A percentile compares a stretch with the other conserved stretches of the same genome.
These are phyloP conservation scores for Aspergillus floridensis DNA, from an alignment of 2,329 filamentous ascomycete genomes.

Conservation along the genomic window DNA sequence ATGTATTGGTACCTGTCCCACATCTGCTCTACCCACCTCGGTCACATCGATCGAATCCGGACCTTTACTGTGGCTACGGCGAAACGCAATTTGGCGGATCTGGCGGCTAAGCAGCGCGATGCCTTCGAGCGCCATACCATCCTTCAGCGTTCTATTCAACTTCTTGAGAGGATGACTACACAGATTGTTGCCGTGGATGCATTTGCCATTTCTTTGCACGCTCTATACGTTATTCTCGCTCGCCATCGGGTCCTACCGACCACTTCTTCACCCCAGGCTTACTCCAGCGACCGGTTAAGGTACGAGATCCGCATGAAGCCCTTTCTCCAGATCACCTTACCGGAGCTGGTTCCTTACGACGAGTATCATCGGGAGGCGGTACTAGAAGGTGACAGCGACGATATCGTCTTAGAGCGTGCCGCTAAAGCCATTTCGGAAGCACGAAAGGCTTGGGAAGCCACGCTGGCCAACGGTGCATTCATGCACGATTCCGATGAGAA, in stretches of 20 bases:
- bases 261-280: conserved; percentile 56
- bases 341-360: conserved; percentile 63
- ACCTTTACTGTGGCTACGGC: conserved; percentile 54
- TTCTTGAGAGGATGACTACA: conserved; percentile 60
- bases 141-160: conserved; percentile 45
- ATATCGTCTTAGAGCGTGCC: conserved; percentile 40
- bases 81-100: conserved; percentile 24
- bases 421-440: conserved; percentile 40
- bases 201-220: conserved; percentile 51
- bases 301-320: conserved; percentile 87
- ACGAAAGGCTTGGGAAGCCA: conserved; percentile 44
- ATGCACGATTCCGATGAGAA: conserved; percentile 16
- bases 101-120: conserved; percentile 15
- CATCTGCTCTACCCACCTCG: conserved; percentile 64
- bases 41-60: conserved; percentile 71
- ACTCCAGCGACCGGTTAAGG: conserved; percentile 64
- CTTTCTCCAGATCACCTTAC: conserved; percentile 67
- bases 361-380: conserved; percentile 53
- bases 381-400: conserved; percentile 46
- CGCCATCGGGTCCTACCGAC: conserved; percentile 52
- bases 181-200: conserved; percentile 62
- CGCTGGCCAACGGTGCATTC: conserved; percentile 40
- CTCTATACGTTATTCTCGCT: conserved; percentile 65
- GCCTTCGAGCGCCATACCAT: conserved; percentile 30
- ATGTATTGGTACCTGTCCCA: conserved; percentile 92